Base-by-base conservation (phyloP, 2,329 filamentous ascomycete species). In the Talaromyces amestolkiae region DNA sequence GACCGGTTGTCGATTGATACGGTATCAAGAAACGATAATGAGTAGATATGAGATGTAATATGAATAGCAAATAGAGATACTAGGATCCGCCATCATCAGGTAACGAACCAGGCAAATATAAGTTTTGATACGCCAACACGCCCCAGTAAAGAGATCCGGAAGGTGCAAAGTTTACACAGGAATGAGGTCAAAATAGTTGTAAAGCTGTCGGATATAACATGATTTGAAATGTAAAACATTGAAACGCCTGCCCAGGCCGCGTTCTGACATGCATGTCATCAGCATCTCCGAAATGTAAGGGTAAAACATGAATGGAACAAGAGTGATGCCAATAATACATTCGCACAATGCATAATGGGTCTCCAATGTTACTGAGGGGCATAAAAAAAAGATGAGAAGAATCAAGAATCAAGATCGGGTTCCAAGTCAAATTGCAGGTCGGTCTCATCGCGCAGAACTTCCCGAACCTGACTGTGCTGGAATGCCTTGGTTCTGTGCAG, bases 401-500 rank as follows among this genome's bases (percentile, higher is more conserved):
- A 22, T 7, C 51, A 19, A 59, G 3, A 33, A 47, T 37, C 22
- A 22, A 22, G 22, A 22, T 2, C 22, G 22, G 15, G 33, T 47
- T 33, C 6, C 41, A 27, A 60, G 31, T 6, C 58, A 33, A 24
- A 11, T 35, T 37, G n/a, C 9, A n/a, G n/a, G 3, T 2, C 31
- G 37, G 31, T 51, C 22, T 63, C 37, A 63, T 56, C 64, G 64
- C 24, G 41, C 49, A 19, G 58, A 7, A 47, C 22, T 43, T 8
- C 37, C 56, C 7, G 35, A 13, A 37, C 35, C 35, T 13, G 49
- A 24, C 33, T 65, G 59, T 13, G 33, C 33, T 41, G 63, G 33
- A 61, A 15, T 64, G 33, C 69, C 41, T 37, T 64, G 67, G 59
- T 67, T 68, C 15, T 68, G 33, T 43, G 68, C 68, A 15, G 76